Evolutionary conservation across 2,329 filamentous ascomycete genomes (phyloP).

Genomic region (Lachnellula cervina): DNA sequence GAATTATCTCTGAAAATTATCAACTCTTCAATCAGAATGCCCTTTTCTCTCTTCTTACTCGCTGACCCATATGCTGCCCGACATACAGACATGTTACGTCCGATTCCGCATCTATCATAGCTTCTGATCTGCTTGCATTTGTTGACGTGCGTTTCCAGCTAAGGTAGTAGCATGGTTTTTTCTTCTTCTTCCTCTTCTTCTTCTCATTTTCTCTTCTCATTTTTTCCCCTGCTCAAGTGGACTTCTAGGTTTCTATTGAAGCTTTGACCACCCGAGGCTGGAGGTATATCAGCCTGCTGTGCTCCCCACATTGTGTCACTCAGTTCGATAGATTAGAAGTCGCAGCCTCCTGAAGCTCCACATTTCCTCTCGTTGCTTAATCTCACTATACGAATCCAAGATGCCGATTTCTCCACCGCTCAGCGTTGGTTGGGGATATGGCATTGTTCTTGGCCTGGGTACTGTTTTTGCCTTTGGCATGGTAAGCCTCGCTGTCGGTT

Average conservation of each 20-base stretch:
- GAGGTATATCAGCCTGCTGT: background rate
- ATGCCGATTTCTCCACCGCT: constrained; percentile 32
- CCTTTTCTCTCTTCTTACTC: background rate
- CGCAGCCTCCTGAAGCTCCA: too few relatives aligned
- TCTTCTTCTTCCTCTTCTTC: background rate
- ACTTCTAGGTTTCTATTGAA: background rate
- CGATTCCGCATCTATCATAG: background rate
- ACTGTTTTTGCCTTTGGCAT: constrained; percentile 60
- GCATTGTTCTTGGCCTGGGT: constrained; percentile 55
- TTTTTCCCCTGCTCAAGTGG: too few relatives aligned
- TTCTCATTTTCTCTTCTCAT: background rate
- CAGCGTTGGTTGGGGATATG: constrained; percentile 52
- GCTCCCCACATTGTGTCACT: background rate
- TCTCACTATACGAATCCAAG: constrained; percentile 1
- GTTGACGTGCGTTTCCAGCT: background rate
- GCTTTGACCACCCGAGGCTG: background rate
- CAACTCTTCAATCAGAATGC: background rate
- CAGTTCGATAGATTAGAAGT: background rate
- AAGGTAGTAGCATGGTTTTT: background rate
- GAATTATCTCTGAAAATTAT: constrained; percentile 1
- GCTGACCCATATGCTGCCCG: background rate
- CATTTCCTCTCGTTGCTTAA: background rate
- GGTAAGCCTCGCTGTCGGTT: constrained; percentile 37
- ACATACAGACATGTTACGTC: background rate
- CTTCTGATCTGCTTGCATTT: background rate